Base-by-base conservation (phyloP, 169 alveolate genomes). In the Neospora caninum region DNA sequence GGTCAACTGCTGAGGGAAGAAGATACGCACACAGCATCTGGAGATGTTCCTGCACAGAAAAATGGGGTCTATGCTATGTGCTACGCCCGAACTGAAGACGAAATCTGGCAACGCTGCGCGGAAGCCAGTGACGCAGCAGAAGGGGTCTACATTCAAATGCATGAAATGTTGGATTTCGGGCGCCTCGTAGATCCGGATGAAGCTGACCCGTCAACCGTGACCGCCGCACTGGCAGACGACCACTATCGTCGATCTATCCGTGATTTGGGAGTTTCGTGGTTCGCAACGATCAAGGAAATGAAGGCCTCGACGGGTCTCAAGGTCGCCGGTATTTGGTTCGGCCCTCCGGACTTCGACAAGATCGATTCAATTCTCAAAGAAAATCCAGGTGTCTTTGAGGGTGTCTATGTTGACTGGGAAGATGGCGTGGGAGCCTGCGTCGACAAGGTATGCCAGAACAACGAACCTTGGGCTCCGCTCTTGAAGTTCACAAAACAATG, bases 341-440 rank as follows among this genome's bases (percentile, higher is more conserved):
- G 93, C 0, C 45, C 43, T 0, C 93, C 93, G 16, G 88, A 89
- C 53, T 89, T 49, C 42, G 93, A 89, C 45, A 49, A 39, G 27
- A 67, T 89, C 64, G 93, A 89, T 42, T 6, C 45, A 42, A 1
- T 70, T 10, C 38, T 89, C 41, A 89, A 89, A 31, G 29, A 69
- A 38, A 29, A 89, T 43, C 93, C 78, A 6, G 67, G 45, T 13
- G 53, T 89, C 67, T 89, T 89, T 43, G 88, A 69, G 4, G 93
- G 93, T 0, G 70, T 89, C 36, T 89, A 89, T 49, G 41, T 89
- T 36, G 53, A 89, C 29, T 89, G 93, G 93, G 93, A 89, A 70
- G 93, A 89, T 9, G 93, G 93, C 6, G 73, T 64, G 36, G 87
- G 88, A 9, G 87, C 93, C 6, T 89, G 93, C 54, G 80, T 89